These are phyloP conservation scores for Acer yangbiense DNA, from an alignment of 345 rosid genomes.

Conservation along the genomic window DNA sequence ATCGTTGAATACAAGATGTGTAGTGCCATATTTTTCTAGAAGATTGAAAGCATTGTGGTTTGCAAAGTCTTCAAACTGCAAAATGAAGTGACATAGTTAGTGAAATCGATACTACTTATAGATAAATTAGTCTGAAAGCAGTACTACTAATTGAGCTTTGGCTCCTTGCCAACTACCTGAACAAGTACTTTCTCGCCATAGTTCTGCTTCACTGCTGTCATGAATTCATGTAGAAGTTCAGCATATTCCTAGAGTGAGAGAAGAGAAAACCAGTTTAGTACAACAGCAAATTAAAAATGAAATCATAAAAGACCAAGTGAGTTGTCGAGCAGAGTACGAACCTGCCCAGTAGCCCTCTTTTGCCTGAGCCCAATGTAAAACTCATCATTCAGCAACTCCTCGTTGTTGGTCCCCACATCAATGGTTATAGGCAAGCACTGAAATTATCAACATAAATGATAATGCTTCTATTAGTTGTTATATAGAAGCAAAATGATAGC, in stretches of 20 bases:
- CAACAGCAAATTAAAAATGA: constrained; percentile 2
- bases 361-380: constrained; percentile 94
- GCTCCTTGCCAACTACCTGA: constrained; percentile 56
- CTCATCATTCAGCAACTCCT: constrained; percentile 82
- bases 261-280: constrained; percentile 21
- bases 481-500: not conserved
- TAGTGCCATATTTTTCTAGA: constrained; percentile 82
- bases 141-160: not conserved
- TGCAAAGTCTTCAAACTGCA: constrained; percentile 97
- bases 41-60: constrained; percentile 97
- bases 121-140: not conserved
- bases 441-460: constrained; percentile 2
- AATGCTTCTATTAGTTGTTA: not conserved
- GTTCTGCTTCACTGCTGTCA: constrained; percentile 90
- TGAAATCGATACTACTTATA: not conserved
- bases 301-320: constrained; percentile 12
- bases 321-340: constrained; percentile 18
- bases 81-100: constrained; percentile 3
- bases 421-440: constrained; percentile 98
- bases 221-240: constrained; percentile 92
- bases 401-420: constrained; percentile 98
- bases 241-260: constrained; percentile 68
- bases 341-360: constrained; percentile 97
- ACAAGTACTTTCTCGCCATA: constrained; percentile 94
- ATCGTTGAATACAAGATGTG: constrained; percentile 96